phyloP scores from a whole-genome alignment of 1,139 yeast genomes.

The Saccharomyces hybrid region DNA sequence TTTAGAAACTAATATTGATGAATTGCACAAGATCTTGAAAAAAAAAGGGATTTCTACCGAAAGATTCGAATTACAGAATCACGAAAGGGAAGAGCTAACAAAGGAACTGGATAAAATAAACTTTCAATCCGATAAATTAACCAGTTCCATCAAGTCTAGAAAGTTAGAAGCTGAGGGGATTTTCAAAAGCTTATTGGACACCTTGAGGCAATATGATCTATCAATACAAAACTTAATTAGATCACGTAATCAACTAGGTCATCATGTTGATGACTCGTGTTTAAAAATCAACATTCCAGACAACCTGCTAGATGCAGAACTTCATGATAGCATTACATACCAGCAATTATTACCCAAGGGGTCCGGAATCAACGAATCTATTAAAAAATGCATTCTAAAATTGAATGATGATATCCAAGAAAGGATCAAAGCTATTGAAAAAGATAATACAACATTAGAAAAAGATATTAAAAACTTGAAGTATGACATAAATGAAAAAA shows the following conservation, averaged over 20 bases:
- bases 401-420: conserved; percentile 43
- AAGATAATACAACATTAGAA: conserved; percentile 41
- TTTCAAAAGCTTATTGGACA: conserved; percentile 44
- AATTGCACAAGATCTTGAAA: conserved; percentile 42
- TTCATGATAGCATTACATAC: not conserved
- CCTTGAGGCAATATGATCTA: conserved; percentile 42
- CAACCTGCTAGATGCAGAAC: not conserved
- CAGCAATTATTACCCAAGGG: conserved; percentile 1
- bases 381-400: conserved; percentile 34
- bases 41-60: conserved; percentile 52
- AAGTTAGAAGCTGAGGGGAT: conserved; percentile 43
- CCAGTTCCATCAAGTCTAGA: conserved; percentile 38
- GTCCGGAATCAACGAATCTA: conserved; percentile 4
- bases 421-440: conserved; percentile 48
- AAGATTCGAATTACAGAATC: conserved; percentile 55
- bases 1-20: conserved; percentile 40
- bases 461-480: conserved; percentile 43
- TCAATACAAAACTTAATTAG: conserved; percentile 34
- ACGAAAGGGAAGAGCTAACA: conserved; percentile 45
- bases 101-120: conserved; percentile 48
- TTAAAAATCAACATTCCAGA: conserved; percentile 1
- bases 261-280: conserved; percentile 21
- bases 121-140: conserved; percentile 36
- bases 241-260: conserved; percentile 33
- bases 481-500: conserved; percentile 43